phyloP scores from a whole-genome alignment of 169 alveolate genomes.

The Neospora caninum region DNA sequence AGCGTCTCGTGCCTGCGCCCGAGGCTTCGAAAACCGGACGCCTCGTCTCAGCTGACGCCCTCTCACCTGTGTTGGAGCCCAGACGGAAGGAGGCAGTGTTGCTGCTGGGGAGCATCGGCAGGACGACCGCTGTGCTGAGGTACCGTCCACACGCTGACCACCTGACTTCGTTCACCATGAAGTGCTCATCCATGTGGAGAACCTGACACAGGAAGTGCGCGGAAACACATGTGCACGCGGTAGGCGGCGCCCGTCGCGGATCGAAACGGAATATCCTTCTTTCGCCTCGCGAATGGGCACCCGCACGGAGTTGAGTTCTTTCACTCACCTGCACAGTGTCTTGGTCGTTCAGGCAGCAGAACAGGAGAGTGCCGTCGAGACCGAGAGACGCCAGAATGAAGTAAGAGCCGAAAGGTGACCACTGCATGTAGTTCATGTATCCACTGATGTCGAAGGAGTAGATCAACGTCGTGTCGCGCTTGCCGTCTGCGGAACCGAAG shows the following conservation, averaged over 20 bases:
- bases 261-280: not conserved
- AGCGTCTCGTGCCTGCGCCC: too few species aligned
- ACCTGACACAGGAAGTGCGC: conserved; percentile 60
- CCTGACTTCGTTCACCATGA: conserved; percentile 79
- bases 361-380: conserved; percentile 85
- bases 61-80: conserved; percentile 41
- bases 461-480: conserved; percentile 68
- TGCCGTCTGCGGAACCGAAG: conserved; percentile 21
- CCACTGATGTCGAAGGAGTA: conserved; percentile 80
- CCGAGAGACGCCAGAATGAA: conserved; percentile 85
- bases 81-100: conserved; percentile 52
- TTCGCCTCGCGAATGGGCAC: not conserved
- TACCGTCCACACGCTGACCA: conserved; percentile 91
- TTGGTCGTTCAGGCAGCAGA: conserved; percentile 83
- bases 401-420: conserved; percentile 91
- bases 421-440: conserved; percentile 82
- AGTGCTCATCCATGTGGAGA: conserved; percentile 77
- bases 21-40: too few species aligned
- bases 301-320: not conserved
- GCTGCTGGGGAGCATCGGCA: conserved; percentile 72
- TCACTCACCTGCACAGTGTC: conserved; percentile 85
- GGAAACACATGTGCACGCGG: not conserved
- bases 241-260: too few species aligned
- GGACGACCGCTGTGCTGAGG: conserved; percentile 81
- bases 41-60: too few species aligned